Conservation (phyloP, 129 eudicot genomes). For the Lactuca saligna region DNA sequence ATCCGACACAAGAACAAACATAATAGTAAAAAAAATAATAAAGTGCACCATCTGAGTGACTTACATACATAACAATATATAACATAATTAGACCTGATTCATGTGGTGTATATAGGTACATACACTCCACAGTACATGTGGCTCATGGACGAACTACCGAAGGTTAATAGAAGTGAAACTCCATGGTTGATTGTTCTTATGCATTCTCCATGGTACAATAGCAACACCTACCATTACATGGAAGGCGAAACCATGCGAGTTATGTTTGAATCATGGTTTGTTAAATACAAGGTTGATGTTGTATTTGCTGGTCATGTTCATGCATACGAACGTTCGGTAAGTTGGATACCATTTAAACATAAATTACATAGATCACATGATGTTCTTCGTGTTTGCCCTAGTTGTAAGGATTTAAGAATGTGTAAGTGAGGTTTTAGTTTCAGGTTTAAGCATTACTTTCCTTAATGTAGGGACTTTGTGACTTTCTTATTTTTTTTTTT, state of each 20-base stretch:
- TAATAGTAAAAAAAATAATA: neutral
- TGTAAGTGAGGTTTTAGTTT: too few species aligned
- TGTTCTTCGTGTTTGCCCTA: neutral
- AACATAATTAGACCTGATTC: neutral
- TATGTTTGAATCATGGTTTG: conserved; percentile 80
- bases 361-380: neutral
- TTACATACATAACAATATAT: neutral
- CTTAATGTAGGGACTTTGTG: too few species aligned
- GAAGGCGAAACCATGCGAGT: conserved; percentile 94
- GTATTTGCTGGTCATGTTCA: conserved; percentile 35
- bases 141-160: conserved; percentile 67
- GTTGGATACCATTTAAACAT: conserved; percentile 9
- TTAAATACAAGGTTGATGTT: conserved; percentile 69
- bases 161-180: conserved; percentile 64
- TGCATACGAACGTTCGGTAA: conserved; percentile 82
- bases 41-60: too few species aligned
- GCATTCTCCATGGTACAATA: conserved; percentile 87
- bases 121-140: conserved; percentile 81
- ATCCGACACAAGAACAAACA: neutral
- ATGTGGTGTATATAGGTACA: conserved; percentile 38
- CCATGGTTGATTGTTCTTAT: conserved; percentile 86
- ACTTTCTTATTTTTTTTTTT: too few species aligned
- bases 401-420: too few species aligned
- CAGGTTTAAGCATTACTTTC: too few species aligned
- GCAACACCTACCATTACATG: conserved; percentile 74